Evolutionary conservation across 306 rosid species (phyloP).

Genomic region (Bauhinia variegata): DNA sequence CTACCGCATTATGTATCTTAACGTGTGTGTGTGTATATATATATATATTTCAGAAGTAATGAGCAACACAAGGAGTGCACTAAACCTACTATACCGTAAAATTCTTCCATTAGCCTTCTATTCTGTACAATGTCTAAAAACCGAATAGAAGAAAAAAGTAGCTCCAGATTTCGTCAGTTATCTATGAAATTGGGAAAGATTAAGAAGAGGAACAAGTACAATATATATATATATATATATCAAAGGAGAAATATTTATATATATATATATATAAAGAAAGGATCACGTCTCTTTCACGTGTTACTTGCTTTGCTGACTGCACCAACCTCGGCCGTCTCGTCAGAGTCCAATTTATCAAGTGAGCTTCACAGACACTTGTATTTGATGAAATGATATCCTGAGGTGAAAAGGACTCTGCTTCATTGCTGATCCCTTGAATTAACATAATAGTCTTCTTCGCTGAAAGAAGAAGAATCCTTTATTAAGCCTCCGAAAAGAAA

Average conservation of each 20-base stretch:
- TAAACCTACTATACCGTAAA: no score
- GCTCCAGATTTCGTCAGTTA: constrained; percentile 24
- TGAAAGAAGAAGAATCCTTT: constrained; percentile 45
- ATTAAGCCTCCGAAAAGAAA: constrained; percentile 14
- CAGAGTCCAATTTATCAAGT: background rate
- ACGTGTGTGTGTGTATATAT: no score
- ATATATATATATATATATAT: background rate
- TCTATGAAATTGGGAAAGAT: constrained; percentile 24
- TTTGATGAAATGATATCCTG: constrained; percentile 3
- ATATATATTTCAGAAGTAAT: no score
- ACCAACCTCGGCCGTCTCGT: background rate
- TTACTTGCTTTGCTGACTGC: background rate
- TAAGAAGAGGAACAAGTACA: constrained; percentile 6
- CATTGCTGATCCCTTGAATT: background rate
- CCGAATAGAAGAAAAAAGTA: background rate
- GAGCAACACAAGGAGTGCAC: no score
- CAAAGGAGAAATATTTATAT: background rate
- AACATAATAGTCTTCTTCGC: constrained; percentile 65
- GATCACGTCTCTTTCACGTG: background rate
- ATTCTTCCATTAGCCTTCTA: constrained; percentile 14
- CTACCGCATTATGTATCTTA: no score
- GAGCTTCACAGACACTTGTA: constrained; percentile 19
- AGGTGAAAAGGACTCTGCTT: constrained; percentile 1
- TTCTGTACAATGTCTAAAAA: constrained; percentile 33
- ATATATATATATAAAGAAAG: constrained; percentile 17